Percentiles rank a stretch among this genome's conserved stretches.
These are phyloP conservation scores for Peterozyma xylosa DNA, from an alignment of 805 yeast species.

Conservation along the genomic window DNA sequence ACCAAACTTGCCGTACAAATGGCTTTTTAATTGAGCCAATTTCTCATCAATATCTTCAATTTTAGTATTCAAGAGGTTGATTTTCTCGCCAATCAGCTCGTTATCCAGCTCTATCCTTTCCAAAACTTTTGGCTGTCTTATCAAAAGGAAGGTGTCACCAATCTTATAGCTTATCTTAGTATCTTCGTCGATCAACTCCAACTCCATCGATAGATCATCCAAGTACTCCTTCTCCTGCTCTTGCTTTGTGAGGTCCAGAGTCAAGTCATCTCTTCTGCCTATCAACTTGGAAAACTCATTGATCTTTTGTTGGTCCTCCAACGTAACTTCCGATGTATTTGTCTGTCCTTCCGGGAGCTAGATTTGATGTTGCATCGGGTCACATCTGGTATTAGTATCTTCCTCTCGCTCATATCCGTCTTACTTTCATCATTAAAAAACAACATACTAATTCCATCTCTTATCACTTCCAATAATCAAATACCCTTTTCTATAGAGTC, in stretches of 20 bases:
- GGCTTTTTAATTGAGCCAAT: conserved; percentile 56
- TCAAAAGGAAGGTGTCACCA: conserved; percentile 72
- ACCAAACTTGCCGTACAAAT: conserved; percentile 86
- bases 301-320: conserved; percentile 86
- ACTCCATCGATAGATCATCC: conserved; percentile 78
- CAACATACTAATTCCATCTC: conserved; percentile 7
- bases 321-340: conserved; percentile 53
- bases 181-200: conserved; percentile 78
- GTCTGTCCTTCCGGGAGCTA: conserved; percentile 46
- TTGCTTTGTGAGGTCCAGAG: conserved; percentile 37
- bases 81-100: conserved; percentile 40
- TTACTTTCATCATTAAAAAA: neutral
- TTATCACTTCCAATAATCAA: no score
- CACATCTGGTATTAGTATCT: no score
- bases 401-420: no score
- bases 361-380: no score
- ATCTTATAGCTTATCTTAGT: conserved; percentile 67
- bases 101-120: conserved; percentile 59
- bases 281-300: conserved; percentile 84
- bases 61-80: conserved; percentile 36
- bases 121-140: conserved; percentile 61
- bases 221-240: conserved; percentile 76
- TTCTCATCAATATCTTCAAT: conserved; percentile 46
- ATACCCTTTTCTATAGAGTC: no score
- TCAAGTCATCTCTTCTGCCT: conserved; percentile 54